A percentile compares a stretch with the other conserved stretches of the same genome.
These are phyloP conservation scores for Cladosporium colombiae DNA, from an alignment of 2,329 filamentous ascomycete genomes.

Conservation along the genomic window DNA sequence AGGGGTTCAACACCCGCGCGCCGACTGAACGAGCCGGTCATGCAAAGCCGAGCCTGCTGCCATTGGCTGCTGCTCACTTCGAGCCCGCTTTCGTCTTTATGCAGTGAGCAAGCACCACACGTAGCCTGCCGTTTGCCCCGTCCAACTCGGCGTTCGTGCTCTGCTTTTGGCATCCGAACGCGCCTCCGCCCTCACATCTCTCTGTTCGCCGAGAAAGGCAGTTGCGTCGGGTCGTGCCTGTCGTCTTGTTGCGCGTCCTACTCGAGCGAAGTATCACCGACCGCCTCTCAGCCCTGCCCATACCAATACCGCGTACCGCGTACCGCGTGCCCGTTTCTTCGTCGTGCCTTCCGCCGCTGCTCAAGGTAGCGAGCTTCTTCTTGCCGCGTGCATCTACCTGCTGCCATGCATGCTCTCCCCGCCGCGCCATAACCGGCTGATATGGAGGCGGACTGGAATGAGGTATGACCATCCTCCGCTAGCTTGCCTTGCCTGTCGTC, in stretches of 20 bases:
- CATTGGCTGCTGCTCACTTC: neutral
- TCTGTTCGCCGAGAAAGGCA: neutral
- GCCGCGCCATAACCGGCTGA: conserved; percentile 15
- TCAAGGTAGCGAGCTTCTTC: neutral
- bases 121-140: neutral
- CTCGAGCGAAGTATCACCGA: conserved; percentile 2
- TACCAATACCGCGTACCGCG: neutral
- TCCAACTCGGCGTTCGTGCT: neutral
- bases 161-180: neutral
- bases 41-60: neutral
- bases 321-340: neutral
- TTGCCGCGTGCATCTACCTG: neutral
- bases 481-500: neutral
- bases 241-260: neutral
- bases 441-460: conserved; percentile 57
- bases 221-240: neutral
- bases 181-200: neutral
- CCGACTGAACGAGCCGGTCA: neutral
- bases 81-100: neutral
- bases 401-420: conserved; percentile 14
- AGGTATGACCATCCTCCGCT: conserved; percentile 38
- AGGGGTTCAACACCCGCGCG: neutral
- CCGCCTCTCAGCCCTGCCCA: neutral
- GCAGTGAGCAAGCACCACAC: neutral
- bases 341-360: neutral